Base-by-base conservation (phyloP, 371 early-diverging fungal genomes). In the Mucor indicus region DNA sequence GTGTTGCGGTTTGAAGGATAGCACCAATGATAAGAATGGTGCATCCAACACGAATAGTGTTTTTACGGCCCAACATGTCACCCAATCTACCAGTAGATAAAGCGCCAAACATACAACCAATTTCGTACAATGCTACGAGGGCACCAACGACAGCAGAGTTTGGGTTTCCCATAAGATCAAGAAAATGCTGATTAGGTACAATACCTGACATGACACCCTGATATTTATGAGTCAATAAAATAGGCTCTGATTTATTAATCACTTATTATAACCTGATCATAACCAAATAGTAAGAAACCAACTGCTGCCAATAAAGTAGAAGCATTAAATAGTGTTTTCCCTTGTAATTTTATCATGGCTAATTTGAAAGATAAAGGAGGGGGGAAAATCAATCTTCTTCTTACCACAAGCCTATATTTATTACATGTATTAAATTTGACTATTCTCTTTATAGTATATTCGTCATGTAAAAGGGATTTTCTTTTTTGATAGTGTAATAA, bases 241-340 rank as follows among this genome's bases (percentile, higher is more conserved):
- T 50, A 45, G 25, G 10, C 11, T 16, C 10, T 11, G 30, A 39
- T n/a, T 22, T 39, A n/a, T 25, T 17, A 29, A 29, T 11, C 22
- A 4, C 38, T n/a, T 32, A 15, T 13, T 38, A 29, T 33, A 60
- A 69, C 75, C 47, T 74, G 75, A 59, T 71, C 75, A 39, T 75
- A 75, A 55, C 75, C 75, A 47, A 75, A 75, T 27, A 75, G 57
- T 45, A 75, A 62, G 53, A 75, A 75, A 49, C 71, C 71, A n/a
- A 63, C 45, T 35, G 69, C 75, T 30, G 75, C 75, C 52, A 75
- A 48, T n/a, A 54, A 27, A 13, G 75, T 75, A 9, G 69, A 57
- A 13, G 72, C 69, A 19, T 42, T 53, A 31, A 75, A 60, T 13
- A 75, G 44, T 31, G 69, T 46, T 37, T 62, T 51, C 37, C 75